phyloP scores from a whole-genome alignment of 2,329 filamentous ascomycete species.

The Dothistroma septosporum region DNA sequence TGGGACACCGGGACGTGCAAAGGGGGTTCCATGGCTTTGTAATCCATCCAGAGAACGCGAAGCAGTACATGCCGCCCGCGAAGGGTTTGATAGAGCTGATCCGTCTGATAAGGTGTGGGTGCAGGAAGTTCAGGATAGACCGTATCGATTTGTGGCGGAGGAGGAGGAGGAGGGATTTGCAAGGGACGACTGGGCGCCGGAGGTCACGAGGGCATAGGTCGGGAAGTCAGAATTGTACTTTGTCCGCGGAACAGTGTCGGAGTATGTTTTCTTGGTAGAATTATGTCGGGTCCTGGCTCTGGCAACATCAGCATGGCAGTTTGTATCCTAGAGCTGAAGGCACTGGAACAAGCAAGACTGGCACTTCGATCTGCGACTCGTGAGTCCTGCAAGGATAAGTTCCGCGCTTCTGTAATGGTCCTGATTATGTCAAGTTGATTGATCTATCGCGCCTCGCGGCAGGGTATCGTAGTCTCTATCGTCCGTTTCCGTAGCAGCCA shows the following conservation, averaged over 20 bases:
- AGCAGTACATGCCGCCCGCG: not conserved
- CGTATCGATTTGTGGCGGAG: not conserved
- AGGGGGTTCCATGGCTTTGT: not conserved
- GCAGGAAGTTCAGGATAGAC: not conserved
- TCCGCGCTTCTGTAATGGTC: not conserved
- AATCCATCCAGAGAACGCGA: not conserved
- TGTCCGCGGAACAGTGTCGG: too few species aligned
- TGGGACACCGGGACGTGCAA: not conserved
- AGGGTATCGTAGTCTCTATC: conserved; percentile 5
- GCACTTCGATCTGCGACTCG: too few species aligned
- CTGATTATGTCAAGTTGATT: not conserved
- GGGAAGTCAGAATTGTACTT: not conserved
- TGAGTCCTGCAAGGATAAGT: not conserved
- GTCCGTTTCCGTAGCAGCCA: not conserved
- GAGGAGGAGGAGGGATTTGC: not conserved
- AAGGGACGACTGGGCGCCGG: not conserved
- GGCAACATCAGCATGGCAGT: not conserved
- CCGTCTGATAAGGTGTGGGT: not conserved
- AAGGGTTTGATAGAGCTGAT: not conserved
- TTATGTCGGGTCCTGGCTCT: not conserved
- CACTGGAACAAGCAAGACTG: too few species aligned
- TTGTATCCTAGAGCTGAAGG: too few species aligned
- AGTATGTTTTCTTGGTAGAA: not conserved
- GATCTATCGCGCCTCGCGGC: conserved; percentile 3
- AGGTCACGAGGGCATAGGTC: not conserved